Percentiles rank a stretch among this genome's conserved stretches.
Conservation (phyloP, 2,329 filamentous ascomycete genomes). For the Chrysoporthe austroafricana region DNA sequence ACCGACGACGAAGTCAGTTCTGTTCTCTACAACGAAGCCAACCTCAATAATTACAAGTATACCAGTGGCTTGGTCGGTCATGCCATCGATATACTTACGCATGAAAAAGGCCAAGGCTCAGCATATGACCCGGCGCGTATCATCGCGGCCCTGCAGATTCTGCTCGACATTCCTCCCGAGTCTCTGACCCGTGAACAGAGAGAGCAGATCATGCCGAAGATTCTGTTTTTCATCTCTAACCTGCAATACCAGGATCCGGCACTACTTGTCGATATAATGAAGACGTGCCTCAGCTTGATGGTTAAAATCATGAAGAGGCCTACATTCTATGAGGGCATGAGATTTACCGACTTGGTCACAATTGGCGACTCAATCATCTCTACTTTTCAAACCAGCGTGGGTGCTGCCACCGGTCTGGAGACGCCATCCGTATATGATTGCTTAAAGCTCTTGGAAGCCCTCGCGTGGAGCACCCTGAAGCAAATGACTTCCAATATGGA, state of each 20-base stretch:
- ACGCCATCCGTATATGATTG: constrained; percentile 13
- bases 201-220: constrained; percentile 46
- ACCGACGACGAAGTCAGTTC: constrained; percentile 1
- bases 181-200: constrained; percentile 47
- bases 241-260: constrained; percentile 29
- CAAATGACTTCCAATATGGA: constrained; percentile 30
- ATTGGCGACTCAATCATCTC: constrained; percentile 34
- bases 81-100: constrained; percentile 19
- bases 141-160: constrained; percentile 16
- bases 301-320: constrained; percentile 55
- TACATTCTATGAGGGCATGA: constrained; percentile 55
- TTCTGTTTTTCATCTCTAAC: constrained; percentile 36
- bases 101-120: constrained; percentile 12
- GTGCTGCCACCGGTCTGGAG: neutral
- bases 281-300: constrained; percentile 48
- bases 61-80: constrained; percentile 19
- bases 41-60: constrained; percentile 25
- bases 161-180: constrained; percentile 44
- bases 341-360: constrained; percentile 42
- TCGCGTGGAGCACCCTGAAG: constrained; percentile 23
- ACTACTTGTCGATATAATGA: constrained; percentile 31
- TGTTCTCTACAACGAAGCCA: constrained; percentile 24
- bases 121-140: constrained; percentile 8
- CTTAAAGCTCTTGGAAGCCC: constrained; percentile 23
- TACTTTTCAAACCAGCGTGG: constrained; percentile 2